These are phyloP conservation scores for Coprinopsis sp. DNA, from an alignment of 768 basidiomycete species.

Conservation along the genomic window DNA sequence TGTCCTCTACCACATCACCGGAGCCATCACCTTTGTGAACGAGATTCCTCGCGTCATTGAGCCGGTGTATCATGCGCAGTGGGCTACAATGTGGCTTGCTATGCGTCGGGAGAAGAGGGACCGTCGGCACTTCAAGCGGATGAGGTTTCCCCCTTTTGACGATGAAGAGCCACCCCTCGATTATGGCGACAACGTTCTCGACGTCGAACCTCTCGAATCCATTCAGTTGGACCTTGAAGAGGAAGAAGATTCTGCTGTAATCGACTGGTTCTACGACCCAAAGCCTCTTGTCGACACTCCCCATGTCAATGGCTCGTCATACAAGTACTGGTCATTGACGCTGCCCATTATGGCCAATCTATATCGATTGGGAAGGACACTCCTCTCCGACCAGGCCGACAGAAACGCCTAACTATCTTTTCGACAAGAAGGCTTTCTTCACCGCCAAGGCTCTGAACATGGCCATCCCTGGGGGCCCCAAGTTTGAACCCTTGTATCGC, in stretches of 20 bases:
- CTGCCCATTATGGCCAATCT: slow-evolving; percentile 96
- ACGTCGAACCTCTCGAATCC: slow-evolving; percentile 95
- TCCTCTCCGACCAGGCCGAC: slow-evolving; percentile 91
- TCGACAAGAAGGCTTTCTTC: slow-evolving; percentile 97
- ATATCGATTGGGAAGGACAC: slow-evolving; percentile 90
- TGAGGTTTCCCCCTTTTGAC: slow-evolving; percentile 99
- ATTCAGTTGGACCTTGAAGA: slow-evolving; percentile 94
- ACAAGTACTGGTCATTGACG: slow-evolving; percentile 88
- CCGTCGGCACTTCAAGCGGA: slow-evolving; percentile 97
- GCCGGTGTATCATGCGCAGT: slow-evolving; percentile 97
- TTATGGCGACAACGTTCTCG: slow-evolving; percentile 97
- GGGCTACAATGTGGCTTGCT: slow-evolving; percentile 99
- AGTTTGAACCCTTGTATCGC: slow-evolving; percentile 95
- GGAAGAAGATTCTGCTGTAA: slow-evolving; percentile 86
- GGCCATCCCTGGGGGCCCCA: slow-evolving; percentile 97
- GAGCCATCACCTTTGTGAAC: slow-evolving; percentile 99
- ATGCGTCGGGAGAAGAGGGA: slow-evolving; percentile 99
- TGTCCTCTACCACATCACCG: slow-evolving; percentile 97
- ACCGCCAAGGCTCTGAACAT: slow-evolving; percentile 96
- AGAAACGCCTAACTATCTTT: slow-evolving; percentile 87
- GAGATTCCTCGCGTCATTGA: slow-evolving; percentile 96
- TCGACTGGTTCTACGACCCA: slow-evolving; percentile 99
- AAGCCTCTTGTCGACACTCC: slow-evolving; percentile 89
- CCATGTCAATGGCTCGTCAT: slow-evolving; percentile 89
- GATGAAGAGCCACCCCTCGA: slow-evolving; percentile 99